Evolutionary conservation across 306 rosid genomes (phyloP).

Genomic region (Begonia loranthoides): DNA sequence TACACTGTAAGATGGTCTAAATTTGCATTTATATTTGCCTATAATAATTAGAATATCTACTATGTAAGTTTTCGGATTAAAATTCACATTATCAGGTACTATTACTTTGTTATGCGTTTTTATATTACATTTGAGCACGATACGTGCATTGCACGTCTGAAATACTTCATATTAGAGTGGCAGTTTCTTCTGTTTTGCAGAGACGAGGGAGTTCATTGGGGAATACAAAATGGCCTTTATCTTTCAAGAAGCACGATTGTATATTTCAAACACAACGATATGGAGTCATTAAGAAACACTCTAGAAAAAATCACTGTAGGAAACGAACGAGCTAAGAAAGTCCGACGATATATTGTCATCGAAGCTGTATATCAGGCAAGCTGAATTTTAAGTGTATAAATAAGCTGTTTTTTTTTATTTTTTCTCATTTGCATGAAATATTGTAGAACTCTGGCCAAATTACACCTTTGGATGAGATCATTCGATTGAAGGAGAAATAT

Average conservation of each 20-base stretch:
- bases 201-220: slow-evolving; percentile 99
- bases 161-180: no score
- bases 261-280: slow-evolving; percentile 87
- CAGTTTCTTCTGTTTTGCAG: slow-evolving; percentile 23
- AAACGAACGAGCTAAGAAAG: slow-evolving; percentile 48
- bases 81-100: no score
- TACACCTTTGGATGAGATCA: slow-evolving; percentile 80
- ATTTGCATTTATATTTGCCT: no score
- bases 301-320: slow-evolving; percentile 54
- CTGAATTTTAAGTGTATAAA: slow-evolving; percentile 8
- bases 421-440: neutral
- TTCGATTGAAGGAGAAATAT: slow-evolving; percentile 78
- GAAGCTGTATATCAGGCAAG: slow-evolving; percentile 93
- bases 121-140: no score
- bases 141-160: no score
- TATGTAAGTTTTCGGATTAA: no score
- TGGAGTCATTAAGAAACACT: slow-evolving; percentile 65
- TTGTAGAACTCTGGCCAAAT: slow-evolving; percentile 93
- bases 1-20: no score
- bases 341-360: slow-evolving; percentile 95
- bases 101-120: no score
- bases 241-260: slow-evolving; percentile 91
- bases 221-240: slow-evolving; percentile 89
- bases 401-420: neutral
- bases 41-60: no score